Percentiles rank a stretch among this genome's conserved stretches.
Evolutionary conservation across 2,329 filamentous ascomycete species (phyloP).

Genomic region (Fusarium chlamydosporum): DNA sequence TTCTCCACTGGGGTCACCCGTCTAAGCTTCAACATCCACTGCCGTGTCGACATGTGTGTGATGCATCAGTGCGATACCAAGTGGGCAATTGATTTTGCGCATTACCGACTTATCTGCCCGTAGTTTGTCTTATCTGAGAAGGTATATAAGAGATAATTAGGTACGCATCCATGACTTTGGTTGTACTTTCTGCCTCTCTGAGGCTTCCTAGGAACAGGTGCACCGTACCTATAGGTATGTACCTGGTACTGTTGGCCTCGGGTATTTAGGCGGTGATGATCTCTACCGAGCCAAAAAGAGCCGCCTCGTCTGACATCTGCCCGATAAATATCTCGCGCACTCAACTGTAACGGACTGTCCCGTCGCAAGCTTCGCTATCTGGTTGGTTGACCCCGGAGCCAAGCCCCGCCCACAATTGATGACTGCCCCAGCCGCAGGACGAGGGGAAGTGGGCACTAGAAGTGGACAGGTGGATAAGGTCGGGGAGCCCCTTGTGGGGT

Average conservation of each 20-base stretch:
- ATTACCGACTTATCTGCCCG: neutral
- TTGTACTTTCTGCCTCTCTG: neutral
- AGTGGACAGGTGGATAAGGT: slow-evolving; percentile 5
- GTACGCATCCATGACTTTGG: neutral
- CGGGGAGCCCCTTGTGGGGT: slow-evolving; percentile 35
- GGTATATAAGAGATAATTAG: neutral
- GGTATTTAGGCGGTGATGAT: slow-evolving; percentile 23
- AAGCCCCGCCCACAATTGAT: slow-evolving; percentile 20
- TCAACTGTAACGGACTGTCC: slow-evolving; percentile 39
- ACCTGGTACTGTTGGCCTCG: neutral
- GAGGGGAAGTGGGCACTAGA: slow-evolving; percentile 47
- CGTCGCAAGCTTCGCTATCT: slow-evolving; percentile 6
- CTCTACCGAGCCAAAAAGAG: slow-evolving; percentile 38
- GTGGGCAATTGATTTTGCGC: slow-evolving; percentile 20
- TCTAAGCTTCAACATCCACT: slow-evolving; percentile 48
- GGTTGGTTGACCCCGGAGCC: slow-evolving; percentile 36
- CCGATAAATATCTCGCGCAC: slow-evolving; percentile 41
- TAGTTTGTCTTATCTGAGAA: neutral
- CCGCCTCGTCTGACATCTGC: slow-evolving; percentile 38
- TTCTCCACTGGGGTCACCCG: slow-evolving; percentile 40
- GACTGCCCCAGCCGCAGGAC: slow-evolving; percentile 46
- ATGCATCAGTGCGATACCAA: slow-evolving; percentile 28
- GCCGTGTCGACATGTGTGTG: slow-evolving; percentile 45
- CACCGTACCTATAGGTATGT: no score
- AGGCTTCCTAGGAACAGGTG: neutral